Conservation (phyloP, 305 asterid species). For the Fraxinus paxiana region DNA sequence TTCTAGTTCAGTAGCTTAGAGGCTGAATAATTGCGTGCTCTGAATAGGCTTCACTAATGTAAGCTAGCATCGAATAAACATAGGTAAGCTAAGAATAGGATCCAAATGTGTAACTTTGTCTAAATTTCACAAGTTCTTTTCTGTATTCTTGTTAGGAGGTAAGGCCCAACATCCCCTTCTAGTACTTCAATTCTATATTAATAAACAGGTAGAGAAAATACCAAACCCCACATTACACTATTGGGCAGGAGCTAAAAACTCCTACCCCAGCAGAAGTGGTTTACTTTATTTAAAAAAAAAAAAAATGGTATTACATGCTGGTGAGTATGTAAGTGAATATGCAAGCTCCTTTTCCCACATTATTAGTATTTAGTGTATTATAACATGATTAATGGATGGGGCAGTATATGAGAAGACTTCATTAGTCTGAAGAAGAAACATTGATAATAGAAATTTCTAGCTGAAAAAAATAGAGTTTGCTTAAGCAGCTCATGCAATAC, state of each 20-base stretch:
- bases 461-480: constrained; percentile 11
- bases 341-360: not conserved
- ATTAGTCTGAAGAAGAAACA: not conserved
- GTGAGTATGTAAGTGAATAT: not conserved
- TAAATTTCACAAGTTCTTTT: not conserved
- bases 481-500: constrained; percentile 30
- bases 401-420: not conserved
- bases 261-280: not conserved
- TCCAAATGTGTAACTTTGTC: not conserved
- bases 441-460: not conserved
- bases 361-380: not conserved
- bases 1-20: not conserved
- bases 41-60: not conserved
- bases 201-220: not conserved
- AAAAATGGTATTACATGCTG: not conserved
- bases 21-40: not conserved
- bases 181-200: not conserved
- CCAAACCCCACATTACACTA: not conserved
- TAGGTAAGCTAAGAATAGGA: not conserved
- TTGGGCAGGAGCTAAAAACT: not conserved
- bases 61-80: not conserved
- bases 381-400: not conserved
- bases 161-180: not conserved
- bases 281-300: not conserved
- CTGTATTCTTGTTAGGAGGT: not conserved